Evolutionary conservation across 1,284 basidiomycete species (phyloP), one percentile per base, ranked within the genome.

Genomic region (Leucoagaricus sp.): DNA sequence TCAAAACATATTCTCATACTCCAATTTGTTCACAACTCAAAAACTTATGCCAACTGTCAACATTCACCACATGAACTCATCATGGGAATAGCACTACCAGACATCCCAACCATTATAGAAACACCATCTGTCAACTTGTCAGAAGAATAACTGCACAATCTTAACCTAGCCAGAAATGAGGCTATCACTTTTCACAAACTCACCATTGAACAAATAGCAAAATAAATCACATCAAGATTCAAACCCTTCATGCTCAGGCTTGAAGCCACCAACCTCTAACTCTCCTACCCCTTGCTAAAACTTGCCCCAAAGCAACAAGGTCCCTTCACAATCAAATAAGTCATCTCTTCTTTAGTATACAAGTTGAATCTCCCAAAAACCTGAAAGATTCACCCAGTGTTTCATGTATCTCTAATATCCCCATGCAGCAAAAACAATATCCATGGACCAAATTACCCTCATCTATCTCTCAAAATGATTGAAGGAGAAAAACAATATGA

Each of bases 311-410:
- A n/a, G n/a, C n/a, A n/a, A n/a, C n/a, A n/a, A n/a, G n/a, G n/a
- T n/a, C n/a, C n/a, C n/a, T n/a, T n/a, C n/a, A n/a, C n/a, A n/a
- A n/a, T n/a, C n/a, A n/a, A n/a, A n/a, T n/a, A n/a, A n/a, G n/a
- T n/a, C n/a, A n/a, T n/a, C n/a, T n/a, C n/a, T n/a, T 19, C 36
- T 0, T 44, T 60, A 7, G 62, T 67, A 1, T 76, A 70, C 58
- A 31, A 59, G 31, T 61, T 77, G 12, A 45, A 70, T 44, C 65
- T 79, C 13, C 73, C 77, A 2, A 49, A 4, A 29, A 61, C 6
- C 53, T 69, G 61, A 57, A 62, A 52, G 34, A 45, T 63, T 17
- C 58, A 63, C 49, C 40, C 46, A 26, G 57, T 60, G 4, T 63
- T 63, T 26, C 59, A 63, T 50, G 49, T 60, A 10, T 47, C 58